phyloP scores from a whole-genome alignment of 192 early-diverging fungal species.

The Umbelopsis ramanniana region DNA sequence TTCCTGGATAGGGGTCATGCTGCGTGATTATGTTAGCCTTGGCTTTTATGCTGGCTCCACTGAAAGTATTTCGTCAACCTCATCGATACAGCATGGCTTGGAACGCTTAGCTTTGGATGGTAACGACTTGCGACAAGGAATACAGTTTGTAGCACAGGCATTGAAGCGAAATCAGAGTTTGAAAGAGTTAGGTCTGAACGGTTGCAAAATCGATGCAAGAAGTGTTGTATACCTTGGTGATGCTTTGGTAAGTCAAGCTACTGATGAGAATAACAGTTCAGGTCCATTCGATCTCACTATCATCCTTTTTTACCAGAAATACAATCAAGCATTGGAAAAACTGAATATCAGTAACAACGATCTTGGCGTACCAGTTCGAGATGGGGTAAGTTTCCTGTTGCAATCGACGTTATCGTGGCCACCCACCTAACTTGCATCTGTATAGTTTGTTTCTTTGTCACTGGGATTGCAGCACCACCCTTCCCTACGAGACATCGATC shows the following conservation, averaged over 20 bases:
- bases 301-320: slow-evolving; percentile 40
- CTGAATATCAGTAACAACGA: slow-evolving; percentile 47
- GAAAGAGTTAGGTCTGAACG: slow-evolving; percentile 42
- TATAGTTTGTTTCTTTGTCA: background rate
- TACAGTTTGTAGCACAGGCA: slow-evolving; percentile 62
- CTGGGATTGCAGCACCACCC: background rate
- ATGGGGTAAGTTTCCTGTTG: slow-evolving; percentile 33
- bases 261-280: background rate
- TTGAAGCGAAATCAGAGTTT: slow-evolving; percentile 55
- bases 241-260: slow-evolving; percentile 47
- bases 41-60: background rate
- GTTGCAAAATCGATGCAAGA: slow-evolving; percentile 56
- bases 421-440: background rate
- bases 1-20: slow-evolving; percentile 57
- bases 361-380: slow-evolving; percentile 37
- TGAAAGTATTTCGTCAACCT: slow-evolving; percentile 1
- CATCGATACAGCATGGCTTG: slow-evolving; percentile 32
- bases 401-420: background rate
- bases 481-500: background rate
- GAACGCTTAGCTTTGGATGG: slow-evolving; percentile 42
- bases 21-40: slow-evolving; percentile 56
- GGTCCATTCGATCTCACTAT: background rate
- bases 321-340: slow-evolving; percentile 49
- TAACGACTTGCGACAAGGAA: slow-evolving; percentile 55
- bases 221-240: slow-evolving; percentile 51